phyloP scores from a whole-genome alignment of 768 basidiomycete species.

The Austroboletus eburneus region DNA sequence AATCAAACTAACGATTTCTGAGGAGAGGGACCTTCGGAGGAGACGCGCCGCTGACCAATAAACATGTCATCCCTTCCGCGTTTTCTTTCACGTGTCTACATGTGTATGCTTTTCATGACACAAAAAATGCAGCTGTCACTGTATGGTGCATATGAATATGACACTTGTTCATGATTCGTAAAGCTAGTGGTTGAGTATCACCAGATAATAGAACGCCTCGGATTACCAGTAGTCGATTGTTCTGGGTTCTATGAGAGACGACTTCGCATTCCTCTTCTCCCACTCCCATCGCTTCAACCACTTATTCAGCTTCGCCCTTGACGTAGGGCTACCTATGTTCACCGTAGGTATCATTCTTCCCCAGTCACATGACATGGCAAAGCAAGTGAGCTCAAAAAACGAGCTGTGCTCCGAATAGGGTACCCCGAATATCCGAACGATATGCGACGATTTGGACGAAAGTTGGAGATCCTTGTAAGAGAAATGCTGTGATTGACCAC shows the following conservation, averaged over 20 bases:
- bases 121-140: conserved; percentile 15
- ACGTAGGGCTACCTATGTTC: conserved; percentile 70
- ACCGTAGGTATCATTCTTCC: conserved; percentile 93
- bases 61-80: conserved; percentile 18
- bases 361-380: conserved; percentile 86
- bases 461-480: conserved; percentile 64
- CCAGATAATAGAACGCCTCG: not conserved
- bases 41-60: conserved; percentile 72
- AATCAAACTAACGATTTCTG: conserved; percentile 94
- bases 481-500: conserved; percentile 63
- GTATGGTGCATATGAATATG: conserved; percentile 15
- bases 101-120: conserved; percentile 17
- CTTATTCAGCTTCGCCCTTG: conserved; percentile 78
- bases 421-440: conserved; percentile 73
- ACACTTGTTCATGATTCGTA: not conserved
- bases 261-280: conserved; percentile 60
- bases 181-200: not conserved
- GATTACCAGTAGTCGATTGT: conserved; percentile 45
- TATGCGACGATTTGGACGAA: conserved; percentile 64
- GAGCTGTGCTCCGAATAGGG: conserved; percentile 96
- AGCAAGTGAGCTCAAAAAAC: conserved; percentile 93
- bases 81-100: conserved; percentile 10
- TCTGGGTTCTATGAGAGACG: conserved; percentile 35
- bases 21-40: conserved; percentile 92
- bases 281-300: conserved; percentile 91